Conservation (phyloP, 2,329 filamentous ascomycete genomes). For the Teratosphaeria zuluensis region DNA sequence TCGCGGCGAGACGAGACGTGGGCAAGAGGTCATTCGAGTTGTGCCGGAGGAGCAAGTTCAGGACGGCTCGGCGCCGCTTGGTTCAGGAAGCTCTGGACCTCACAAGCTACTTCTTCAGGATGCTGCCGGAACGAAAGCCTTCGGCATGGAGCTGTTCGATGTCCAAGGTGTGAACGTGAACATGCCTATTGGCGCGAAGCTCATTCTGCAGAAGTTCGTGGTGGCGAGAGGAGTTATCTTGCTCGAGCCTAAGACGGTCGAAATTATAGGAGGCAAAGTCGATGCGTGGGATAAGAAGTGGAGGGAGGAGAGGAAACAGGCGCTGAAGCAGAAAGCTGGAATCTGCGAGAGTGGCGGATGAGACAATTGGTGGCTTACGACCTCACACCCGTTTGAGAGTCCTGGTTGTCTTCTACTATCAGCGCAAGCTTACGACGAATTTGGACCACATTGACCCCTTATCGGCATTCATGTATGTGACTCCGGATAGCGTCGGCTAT, state of each 20-base stretch:
- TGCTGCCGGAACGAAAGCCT: constrained; percentile 56
- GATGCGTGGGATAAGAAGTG: constrained; percentile 71
- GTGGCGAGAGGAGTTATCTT: constrained; percentile 71
- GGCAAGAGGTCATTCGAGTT: constrained; percentile 72
- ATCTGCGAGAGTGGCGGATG: constrained; percentile 9
- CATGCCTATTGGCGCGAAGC: constrained; percentile 71
- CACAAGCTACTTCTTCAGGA: constrained; percentile 82
- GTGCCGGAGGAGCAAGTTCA: constrained; percentile 37
- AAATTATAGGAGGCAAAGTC: constrained; percentile 79
- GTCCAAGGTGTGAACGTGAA: constrained; percentile 55
- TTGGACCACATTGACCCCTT: neutral
- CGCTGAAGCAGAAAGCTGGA: constrained; percentile 46
- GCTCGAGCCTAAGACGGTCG: constrained; percentile 57
- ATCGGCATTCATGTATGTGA: neutral
- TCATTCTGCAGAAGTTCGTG: constrained; percentile 58
- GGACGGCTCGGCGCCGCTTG: constrained; percentile 14
- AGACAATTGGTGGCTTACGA: neutral
- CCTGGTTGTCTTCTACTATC: neutral
- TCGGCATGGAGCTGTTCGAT: constrained; percentile 60
- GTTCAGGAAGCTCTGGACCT: constrained; percentile 38
- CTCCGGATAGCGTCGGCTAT: neutral
- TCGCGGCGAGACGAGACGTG: constrained; percentile 63
- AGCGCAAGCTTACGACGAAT: neutral
- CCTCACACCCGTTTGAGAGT: neutral
- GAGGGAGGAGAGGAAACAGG: constrained; percentile 60